Base-by-base conservation (phyloP, 2,329 filamentous ascomycete species). In the Aspergillus versicolor region DNA sequence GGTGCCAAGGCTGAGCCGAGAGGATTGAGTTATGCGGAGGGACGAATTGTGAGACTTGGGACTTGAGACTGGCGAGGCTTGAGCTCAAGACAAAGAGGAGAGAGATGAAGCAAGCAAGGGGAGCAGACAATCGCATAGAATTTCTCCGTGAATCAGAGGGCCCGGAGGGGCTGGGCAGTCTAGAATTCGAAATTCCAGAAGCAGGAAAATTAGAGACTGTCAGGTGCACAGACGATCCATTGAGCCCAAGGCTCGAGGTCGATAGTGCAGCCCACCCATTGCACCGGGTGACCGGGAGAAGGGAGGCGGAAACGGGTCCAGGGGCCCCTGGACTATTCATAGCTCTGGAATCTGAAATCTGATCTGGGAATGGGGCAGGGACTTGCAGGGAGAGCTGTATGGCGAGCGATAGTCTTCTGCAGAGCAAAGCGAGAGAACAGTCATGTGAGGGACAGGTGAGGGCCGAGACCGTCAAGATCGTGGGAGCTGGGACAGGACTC, bases 141-240 rank as follows among this genome's bases (percentile, higher is more conserved):
- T 63, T 63, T 64, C 59, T 64, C 62, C 62, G 55, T 63, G 57
- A 63, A 64, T 64, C 62, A 63, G 55, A 64, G 50, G 40, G 37
- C 57, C 40, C 11, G 19, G 15, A 41, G 32, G 50, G 54, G 57
- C 57, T 51, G 27, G 45, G n/a, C 19, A 24, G 40, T 21, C 41
- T 13, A 17, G 43, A 41, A 42, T 38, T 43, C 49, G 53, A 55
- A 54, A 45, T 52, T 34, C 41, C 46, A 55, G 52, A 30, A 44
- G 43, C 41, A 45, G 43, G 32, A 47, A 43, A 54, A 41, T 43
- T 45, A 27, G 12, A 52, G 47, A 52, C 47, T 54, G 52, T 52
- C 53, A 56, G 52, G 56, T 58, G 56, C 51, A 43, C 57, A 59
- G 57, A 55, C 32, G 51, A 54, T 54, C 51, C 19, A 48, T 49